Evolutionary conservation across 495 filamentous ascomycete genomes (phyloP), one percentile per base, ranked within the genome.

Genomic region (Neurospora sp.): DNA sequence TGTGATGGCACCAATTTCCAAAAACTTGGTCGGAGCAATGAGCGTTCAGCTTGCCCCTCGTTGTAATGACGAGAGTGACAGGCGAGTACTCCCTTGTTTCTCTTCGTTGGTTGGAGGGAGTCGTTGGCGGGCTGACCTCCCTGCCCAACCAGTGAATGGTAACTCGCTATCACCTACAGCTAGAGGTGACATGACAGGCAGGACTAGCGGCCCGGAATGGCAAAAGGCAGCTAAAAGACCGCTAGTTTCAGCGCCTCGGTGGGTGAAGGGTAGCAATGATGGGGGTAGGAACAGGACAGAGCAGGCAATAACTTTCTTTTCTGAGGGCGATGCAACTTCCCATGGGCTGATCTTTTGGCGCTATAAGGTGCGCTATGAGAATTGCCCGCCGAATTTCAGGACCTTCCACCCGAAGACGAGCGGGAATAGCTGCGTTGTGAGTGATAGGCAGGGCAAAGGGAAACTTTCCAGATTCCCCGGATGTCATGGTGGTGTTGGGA

Each of bases 1-100:
- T 44, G 41, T 44, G 41, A 44, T 44, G n/a, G 44, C n/a, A 48
- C 44, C 53, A 53, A 71, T 70, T 72, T 73, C 77, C 77, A 75
- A 70, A 74, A 75, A 75, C 41, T 22, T 42, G 75, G 71, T 78
- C 70, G 70, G 76, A 76, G 46, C 76, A 78, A 78, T 78, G 73
- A 68, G 76, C 53, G 22, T 65, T 37, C 27, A 35, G 53, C 53
- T 16, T 35, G 9, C 31, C 53, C 27, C 53, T 35, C 53, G 22
- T 61, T 61, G 42, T 9, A 20, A 46, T 20, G 53, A 65, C 42
- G 27, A 61, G 27, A 37, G 31, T 35, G 14, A 65, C 53, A 65
- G 53, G 53, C 53, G 53, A 65, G 31, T 20, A 18, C 27, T 35
- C 53, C 53, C 53, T 65, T 61, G 53, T 61, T 61, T 16, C 27